These are phyloP conservation scores for Zoysia pacifica DNA, from an alignment of 176 grass and related monocot species.

Conservation along the genomic window DNA sequence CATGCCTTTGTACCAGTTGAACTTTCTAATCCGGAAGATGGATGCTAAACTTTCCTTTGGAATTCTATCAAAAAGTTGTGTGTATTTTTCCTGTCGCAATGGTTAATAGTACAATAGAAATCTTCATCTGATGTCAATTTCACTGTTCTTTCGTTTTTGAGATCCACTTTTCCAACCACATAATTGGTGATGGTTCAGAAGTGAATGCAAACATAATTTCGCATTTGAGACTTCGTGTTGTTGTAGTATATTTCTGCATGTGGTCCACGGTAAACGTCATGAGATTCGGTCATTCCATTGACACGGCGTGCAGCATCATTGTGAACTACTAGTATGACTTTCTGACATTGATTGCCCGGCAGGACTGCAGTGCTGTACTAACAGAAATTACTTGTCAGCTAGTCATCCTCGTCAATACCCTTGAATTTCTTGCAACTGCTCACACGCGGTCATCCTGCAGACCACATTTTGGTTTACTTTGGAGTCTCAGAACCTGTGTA, in stretches of 20 bases:
- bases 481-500: no score
- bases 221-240: background rate
- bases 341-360: no score
- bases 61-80: background rate
- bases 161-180: background rate
- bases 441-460: no score
- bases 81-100: background rate
- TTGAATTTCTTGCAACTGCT: no score
- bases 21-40: slow-evolving; percentile 36
- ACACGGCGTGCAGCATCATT: background rate
- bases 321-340: no score
- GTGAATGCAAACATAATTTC: slow-evolving; percentile 20
- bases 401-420: no score
- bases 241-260: background rate
- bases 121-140: slow-evolving; percentile 7
- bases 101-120: background rate
- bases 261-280: no score
- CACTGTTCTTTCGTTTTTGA: background rate
- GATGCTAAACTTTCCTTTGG: background rate
- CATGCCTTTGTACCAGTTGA: slow-evolving; percentile 6
- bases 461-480: no score
- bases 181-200: background rate
- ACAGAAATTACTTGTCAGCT: no score
- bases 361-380: no score
- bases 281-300: background rate